Conservation (phyloP, 1,139 yeast species). For the Pneumocystis wakefieldiae region DNA sequence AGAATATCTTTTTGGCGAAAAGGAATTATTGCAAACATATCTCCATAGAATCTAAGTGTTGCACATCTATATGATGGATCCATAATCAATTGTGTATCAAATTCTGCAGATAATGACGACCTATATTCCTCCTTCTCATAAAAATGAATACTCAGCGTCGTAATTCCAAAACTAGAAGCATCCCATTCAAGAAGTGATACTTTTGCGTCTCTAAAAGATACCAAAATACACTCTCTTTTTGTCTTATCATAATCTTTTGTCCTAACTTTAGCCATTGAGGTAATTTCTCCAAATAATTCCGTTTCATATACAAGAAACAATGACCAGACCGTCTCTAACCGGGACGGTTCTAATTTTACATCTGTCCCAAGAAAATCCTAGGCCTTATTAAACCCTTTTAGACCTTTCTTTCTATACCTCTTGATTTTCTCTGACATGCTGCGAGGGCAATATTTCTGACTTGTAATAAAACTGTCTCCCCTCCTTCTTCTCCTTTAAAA, state of each 20-base stretch:
- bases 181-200: constrained; percentile 67
- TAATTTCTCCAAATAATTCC: constrained; percentile 54
- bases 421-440: not conserved
- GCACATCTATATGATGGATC: constrained; percentile 56
- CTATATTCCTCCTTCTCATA: constrained; percentile 56
- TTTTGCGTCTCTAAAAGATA: constrained; percentile 65
- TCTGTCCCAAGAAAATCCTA: constrained; percentile 2
- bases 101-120: constrained; percentile 31
- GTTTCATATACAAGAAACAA: constrained; percentile 50
- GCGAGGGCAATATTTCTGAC: not conserved
- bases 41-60: constrained; percentile 48
- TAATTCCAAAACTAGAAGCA: constrained; percentile 33
- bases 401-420: constrained; percentile 11
- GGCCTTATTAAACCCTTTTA: constrained; percentile 8
- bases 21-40: constrained; percentile 61
- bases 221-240: constrained; percentile 40
- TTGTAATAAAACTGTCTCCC: not conserved
- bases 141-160: constrained; percentile 69
- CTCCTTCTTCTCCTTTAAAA: not conserved
- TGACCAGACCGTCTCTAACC: constrained; percentile 23
- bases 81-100: constrained; percentile 38
- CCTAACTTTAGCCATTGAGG: constrained; percentile 38
- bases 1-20: constrained; percentile 33
- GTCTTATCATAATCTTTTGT: constrained; percentile 34
- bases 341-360: constrained; percentile 16